Conservation (phyloP, 2,329 filamentous ascomycete genomes). For the Xylaria multiplex region DNA sequence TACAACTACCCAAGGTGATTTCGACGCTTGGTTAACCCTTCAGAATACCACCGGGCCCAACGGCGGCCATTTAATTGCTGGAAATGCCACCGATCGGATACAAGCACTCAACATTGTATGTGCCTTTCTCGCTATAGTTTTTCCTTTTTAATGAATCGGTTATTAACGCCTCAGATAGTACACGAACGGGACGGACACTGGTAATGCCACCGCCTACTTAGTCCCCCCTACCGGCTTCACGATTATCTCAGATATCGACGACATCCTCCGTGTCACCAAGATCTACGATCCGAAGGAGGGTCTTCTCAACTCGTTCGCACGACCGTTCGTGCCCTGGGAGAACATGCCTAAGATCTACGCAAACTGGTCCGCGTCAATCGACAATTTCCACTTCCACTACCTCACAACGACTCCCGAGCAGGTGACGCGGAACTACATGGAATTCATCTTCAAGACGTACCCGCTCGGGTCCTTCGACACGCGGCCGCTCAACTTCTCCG, state of each 20-base stretch:
- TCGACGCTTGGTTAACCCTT: conserved; percentile 75
- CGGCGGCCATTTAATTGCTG: conserved; percentile 63
- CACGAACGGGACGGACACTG: conserved; percentile 70
- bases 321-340: conserved; percentile 75
- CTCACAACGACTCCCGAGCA: conserved; percentile 84
- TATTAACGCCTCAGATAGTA: conserved; percentile 50
- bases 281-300: conserved; percentile 81
- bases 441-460: conserved; percentile 81
- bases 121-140: not conserved
- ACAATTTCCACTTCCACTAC: conserved; percentile 81
- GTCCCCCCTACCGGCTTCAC: conserved; percentile 77
- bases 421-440: conserved; percentile 80
- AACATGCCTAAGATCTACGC: conserved; percentile 84
- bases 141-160: not conserved
- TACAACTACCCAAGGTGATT: conserved; percentile 76
- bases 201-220: conserved; percentile 80
- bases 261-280: conserved; percentile 82
- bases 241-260: conserved; percentile 80
- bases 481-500: conserved; percentile 81
- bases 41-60: conserved; percentile 63
- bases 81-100: conserved; percentile 71
- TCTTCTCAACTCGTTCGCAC: conserved; percentile 79
- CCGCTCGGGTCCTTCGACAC: conserved; percentile 82
- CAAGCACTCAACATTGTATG: conserved; percentile 71
- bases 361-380: conserved; percentile 75